Percentiles rank a stretch among this genome's conserved stretches.
Evolutionary conservation across 371 early-diverging fungal species (phyloP).

Genomic region (Lichtheimia ramosa): DNA sequence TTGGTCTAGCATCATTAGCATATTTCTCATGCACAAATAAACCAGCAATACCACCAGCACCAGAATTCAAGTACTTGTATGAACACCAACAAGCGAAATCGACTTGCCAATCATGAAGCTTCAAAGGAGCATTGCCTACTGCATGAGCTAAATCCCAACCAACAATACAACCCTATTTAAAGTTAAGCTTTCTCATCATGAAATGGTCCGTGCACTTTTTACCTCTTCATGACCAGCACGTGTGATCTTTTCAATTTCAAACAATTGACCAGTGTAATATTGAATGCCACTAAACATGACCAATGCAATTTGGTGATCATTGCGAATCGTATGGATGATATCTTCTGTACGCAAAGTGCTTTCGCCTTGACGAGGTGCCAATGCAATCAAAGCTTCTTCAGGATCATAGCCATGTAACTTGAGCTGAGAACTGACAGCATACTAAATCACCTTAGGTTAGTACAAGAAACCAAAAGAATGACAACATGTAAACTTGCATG

Average conservation of each 20-base stretch:
- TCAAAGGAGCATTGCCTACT: constrained; percentile 88
- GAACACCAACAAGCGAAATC: constrained; percentile 99
- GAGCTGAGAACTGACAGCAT: constrained; percentile 88
- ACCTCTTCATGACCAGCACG: constrained; percentile 80
- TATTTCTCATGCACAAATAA: constrained; percentile 84
- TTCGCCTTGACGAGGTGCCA: constrained; percentile 79
- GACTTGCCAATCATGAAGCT: constrained; percentile 94
- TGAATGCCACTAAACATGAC: constrained; percentile 93
- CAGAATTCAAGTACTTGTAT: constrained; percentile 96
- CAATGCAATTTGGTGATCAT: constrained; percentile 80
- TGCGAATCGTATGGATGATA: constrained; percentile 73
- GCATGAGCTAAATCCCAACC: constrained; percentile 98
- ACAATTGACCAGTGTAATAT: constrained; percentile 95
- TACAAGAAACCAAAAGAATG: not conserved
- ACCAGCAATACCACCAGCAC: constrained; percentile 93
- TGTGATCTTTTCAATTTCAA: constrained; percentile 87
- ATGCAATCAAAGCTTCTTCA: constrained; percentile 64
- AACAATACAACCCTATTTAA: constrained; percentile 79
- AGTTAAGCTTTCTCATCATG: not conserved
- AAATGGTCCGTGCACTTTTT: constrained; percentile 1
- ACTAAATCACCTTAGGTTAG: constrained; percentile 42
- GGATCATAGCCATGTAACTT: constrained; percentile 82
- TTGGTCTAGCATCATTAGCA: constrained; percentile 52
- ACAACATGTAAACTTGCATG: constrained; percentile 41
- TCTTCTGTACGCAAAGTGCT: constrained; percentile 73